Conservation (phyloP, 2,329 filamentous ascomycete genomes). For the Lecanicillium sp. region DNA sequence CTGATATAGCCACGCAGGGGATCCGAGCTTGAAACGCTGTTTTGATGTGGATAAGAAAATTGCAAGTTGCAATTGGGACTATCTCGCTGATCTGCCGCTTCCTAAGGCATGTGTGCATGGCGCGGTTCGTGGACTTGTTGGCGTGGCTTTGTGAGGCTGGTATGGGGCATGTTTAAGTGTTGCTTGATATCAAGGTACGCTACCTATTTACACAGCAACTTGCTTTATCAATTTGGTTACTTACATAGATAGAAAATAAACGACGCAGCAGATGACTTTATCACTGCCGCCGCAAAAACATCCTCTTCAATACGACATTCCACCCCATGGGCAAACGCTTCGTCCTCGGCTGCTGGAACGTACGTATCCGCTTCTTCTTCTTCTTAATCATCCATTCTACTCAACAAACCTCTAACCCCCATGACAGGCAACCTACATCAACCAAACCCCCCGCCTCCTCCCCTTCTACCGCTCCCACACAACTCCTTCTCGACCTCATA, state of each 20-base stretch:
- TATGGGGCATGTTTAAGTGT: slow-evolving; percentile 63
- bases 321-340: slow-evolving; percentile 64
- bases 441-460: slow-evolving; percentile 51
- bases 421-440: slow-evolving; percentile 55
- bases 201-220: no score
- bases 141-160: slow-evolving; percentile 59
- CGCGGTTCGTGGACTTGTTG: slow-evolving; percentile 65
- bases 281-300: slow-evolving; percentile 57
- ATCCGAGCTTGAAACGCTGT: slow-evolving; percentile 69
- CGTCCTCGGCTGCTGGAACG: slow-evolving; percentile 76
- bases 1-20: slow-evolving; percentile 35
- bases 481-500: slow-evolving; percentile 61
- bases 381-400: background rate
- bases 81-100: slow-evolving; percentile 61
- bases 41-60: slow-evolving; percentile 69
- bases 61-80: slow-evolving; percentile 67
- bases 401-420: background rate
- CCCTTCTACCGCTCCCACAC: slow-evolving; percentile 52
- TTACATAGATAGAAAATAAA: slow-evolving; percentile 26
- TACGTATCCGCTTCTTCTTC: slow-evolving; percentile 22
- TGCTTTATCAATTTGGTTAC: no score
- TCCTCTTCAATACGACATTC: slow-evolving; percentile 43
- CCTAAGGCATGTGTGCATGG: slow-evolving; percentile 58
- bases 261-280: slow-evolving; percentile 62
- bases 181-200: slow-evolving; percentile 79